Conservation (phyloP, 495 filamentous ascomycete species). For the Emericellopsis terricola region DNA sequence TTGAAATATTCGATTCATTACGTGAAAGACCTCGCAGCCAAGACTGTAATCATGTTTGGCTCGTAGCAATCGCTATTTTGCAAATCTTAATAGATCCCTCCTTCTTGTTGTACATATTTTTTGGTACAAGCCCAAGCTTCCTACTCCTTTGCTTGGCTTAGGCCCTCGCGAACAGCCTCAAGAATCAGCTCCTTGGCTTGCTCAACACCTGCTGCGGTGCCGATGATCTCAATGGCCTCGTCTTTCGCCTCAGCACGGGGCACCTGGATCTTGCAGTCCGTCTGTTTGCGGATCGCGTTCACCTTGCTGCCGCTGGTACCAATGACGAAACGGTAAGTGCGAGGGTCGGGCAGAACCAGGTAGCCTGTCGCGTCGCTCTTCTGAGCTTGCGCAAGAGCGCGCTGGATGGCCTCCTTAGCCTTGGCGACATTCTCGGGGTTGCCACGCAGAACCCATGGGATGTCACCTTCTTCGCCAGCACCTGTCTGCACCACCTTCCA, state of each 20-base stretch:
- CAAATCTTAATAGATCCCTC: too few relatives aligned
- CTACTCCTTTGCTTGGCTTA: constrained; percentile 4
- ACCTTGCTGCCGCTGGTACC: constrained; percentile 80
- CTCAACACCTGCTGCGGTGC: constrained; percentile 62
- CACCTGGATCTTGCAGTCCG: constrained; percentile 80
- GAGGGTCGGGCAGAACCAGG: constrained; percentile 75
- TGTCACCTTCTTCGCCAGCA: constrained; percentile 45
- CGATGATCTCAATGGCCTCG: constrained; percentile 79
- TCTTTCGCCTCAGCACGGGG: constrained; percentile 58
- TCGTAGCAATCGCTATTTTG: too few relatives aligned
- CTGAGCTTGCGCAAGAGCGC: constrained; percentile 51
- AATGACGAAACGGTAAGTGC: constrained; percentile 77
- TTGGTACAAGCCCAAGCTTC: too few relatives aligned
- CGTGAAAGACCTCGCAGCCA: too few relatives aligned
- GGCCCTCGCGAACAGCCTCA: constrained; percentile 47
- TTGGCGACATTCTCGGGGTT: constrained; percentile 54
- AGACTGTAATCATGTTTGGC: too few relatives aligned
- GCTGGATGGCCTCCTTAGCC: constrained; percentile 52
- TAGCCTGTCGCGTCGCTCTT: constrained; percentile 65
- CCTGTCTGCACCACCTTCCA: constrained; percentile 59
- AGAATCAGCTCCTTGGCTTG: constrained; percentile 79
- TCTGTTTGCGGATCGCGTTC: constrained; percentile 80
- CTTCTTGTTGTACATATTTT: too few relatives aligned
- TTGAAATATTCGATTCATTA: too few relatives aligned
- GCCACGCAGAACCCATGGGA: constrained; percentile 84